Conservation (phyloP, 31 red algal genomes). For the Endocladia muricata region DNA sequence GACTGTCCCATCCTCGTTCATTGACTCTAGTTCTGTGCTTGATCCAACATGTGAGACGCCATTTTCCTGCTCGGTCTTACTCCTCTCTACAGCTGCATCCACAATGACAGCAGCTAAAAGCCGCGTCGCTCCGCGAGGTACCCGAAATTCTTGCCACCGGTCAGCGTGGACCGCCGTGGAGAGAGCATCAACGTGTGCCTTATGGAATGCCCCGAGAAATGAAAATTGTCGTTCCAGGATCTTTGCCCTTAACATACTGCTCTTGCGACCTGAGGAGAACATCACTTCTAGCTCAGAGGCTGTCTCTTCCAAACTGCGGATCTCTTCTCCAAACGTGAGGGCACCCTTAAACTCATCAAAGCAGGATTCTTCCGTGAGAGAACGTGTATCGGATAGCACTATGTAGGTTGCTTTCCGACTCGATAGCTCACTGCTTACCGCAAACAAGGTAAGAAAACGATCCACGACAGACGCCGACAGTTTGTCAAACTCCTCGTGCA, state of each 20-base stretch:
- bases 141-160: slow-evolving; percentile 54
- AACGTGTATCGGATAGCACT: slow-evolving; percentile 13
- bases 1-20: background rate
- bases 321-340: slow-evolving; percentile 45
- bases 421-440: background rate
- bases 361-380: slow-evolving; percentile 28
- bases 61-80: background rate
- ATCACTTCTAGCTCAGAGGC: slow-evolving; percentile 30
- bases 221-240: slow-evolving; percentile 49
- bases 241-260: slow-evolving; percentile 38
- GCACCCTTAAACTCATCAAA: slow-evolving; percentile 74
- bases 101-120: slow-evolving; percentile 29
- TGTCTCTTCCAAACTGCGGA: slow-evolving; percentile 29
- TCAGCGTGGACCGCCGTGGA: slow-evolving; percentile 32
- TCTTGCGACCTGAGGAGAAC: slow-evolving; percentile 14
- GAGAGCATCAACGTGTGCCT: slow-evolving; percentile 51
- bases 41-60: background rate
- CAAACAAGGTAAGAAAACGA: slow-evolving; percentile 28
- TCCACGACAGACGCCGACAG: slow-evolving; percentile 37
- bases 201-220: slow-evolving; percentile 49
- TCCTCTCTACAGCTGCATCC: background rate
- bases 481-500: slow-evolving; percentile 50
- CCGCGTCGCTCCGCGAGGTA: slow-evolving; percentile 10
- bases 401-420: background rate
- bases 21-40: background rate